Base-by-base conservation (phyloP, 192 early-diverging fungal genomes). In the Gigaspora rosea region DNA sequence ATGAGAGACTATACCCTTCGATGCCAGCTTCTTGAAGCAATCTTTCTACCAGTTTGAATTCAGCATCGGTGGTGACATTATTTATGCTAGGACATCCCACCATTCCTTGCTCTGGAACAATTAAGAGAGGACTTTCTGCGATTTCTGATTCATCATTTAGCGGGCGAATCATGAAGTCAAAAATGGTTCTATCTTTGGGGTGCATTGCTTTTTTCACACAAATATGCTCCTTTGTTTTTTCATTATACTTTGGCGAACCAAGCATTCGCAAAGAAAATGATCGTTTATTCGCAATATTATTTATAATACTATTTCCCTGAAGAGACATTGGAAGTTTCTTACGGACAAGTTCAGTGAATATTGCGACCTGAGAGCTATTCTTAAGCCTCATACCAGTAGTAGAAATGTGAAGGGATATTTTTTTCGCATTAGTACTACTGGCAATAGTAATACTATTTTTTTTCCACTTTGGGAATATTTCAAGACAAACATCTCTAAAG, bases 1-100 rank as follows among this genome's bases (percentile, higher is more conserved):
- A 69, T 69, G 32, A 69, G 46, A 69, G n/a, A 69, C 3, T 33
- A 69, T 27, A 69, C 12, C 67, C 67, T 69, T 69, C 67, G 12
- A 69, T 69, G 13, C 36, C 2, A 36, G 1, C 18, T 50, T 27
- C 16, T 48, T 22, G 2, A 13, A 69, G 41, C 46, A 69, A 33
- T 69, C 1, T 5, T 49, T 69, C 67, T 13, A 69, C 32, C 3
- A 36, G 46, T 6, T 69, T 36, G 8, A 69, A 16, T 69, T 69
- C 67, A 5, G 67, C 48, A 2, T 33, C 2, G 46, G 33, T 70
- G 41, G 47, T 41, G 2, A 3, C 36, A 41, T 5, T 41, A 41
- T 41, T 41, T 41, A 5, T 41, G 5, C 36, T 5, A 41, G 2
- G 2, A 41, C 36, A 41, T 5, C 36, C 5, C 5, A 3, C 5